phyloP scores from a whole-genome alignment of 164 flowering plant species.

The Amborella trichopoda region DNA sequence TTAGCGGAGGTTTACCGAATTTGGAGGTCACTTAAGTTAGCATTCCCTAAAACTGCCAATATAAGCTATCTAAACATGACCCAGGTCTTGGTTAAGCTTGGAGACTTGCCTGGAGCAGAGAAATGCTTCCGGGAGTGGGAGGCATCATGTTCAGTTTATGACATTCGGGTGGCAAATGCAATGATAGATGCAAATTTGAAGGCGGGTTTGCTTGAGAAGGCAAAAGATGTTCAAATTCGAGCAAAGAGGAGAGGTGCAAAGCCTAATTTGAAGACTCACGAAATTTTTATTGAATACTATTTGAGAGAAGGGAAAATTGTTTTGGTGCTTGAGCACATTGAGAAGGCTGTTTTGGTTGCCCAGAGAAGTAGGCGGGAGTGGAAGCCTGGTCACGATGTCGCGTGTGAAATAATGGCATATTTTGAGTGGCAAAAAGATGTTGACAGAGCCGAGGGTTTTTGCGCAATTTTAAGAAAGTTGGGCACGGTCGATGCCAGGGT shows the following conservation, averaged over 20 bases:
- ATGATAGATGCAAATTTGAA: constrained; percentile 58
- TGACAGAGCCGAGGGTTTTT: constrained; percentile 67
- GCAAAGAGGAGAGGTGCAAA: constrained; percentile 53
- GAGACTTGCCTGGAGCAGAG: constrained; percentile 88
- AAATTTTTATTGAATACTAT: constrained; percentile 58
- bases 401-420: constrained; percentile 40
- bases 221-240: constrained; percentile 35
- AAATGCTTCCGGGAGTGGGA: constrained; percentile 84
- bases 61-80: constrained; percentile 79
- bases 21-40: constrained; percentile 83
- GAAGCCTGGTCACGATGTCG: constrained; percentile 37
- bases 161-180: constrained; percentile 63
- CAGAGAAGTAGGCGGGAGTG: constrained; percentile 68
- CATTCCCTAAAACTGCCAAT: constrained; percentile 64
- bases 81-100: constrained; percentile 64
- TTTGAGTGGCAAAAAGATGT: constrained; percentile 74
- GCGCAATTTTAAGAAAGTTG: constrained; percentile 43
- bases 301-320: constrained; percentile 39
- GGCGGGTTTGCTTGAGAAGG: constrained; percentile 44
- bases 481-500: constrained; percentile 34
- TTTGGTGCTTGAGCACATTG: constrained; percentile 43
- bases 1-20: constrained; percentile 68
- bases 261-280: constrained; percentile 83
- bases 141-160: constrained; percentile 46
- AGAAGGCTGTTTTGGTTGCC: constrained; percentile 35